A percentile compares a stretch with the other conserved stretches of the same genome.
Conservation (phyloP, 139 green algal genomes). For the Coccomyxa sp. region DNA sequence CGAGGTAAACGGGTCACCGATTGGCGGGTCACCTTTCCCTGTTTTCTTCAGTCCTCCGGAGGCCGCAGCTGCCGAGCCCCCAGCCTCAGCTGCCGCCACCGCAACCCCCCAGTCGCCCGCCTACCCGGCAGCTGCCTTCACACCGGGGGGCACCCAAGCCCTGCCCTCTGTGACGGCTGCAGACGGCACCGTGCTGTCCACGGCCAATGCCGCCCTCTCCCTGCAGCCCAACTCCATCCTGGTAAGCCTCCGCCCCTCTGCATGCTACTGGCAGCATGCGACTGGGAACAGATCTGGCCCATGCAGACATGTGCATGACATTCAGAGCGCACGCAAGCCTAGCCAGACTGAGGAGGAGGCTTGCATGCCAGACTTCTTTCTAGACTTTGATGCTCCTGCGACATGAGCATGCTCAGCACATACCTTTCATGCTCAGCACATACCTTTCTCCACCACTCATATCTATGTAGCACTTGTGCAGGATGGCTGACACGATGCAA, state of each 20-base stretch:
- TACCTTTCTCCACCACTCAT: too few species aligned
- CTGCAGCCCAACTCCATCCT: not conserved
- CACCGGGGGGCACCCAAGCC: not conserved
- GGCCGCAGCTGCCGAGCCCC: not conserved
- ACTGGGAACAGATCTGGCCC: too few species aligned
- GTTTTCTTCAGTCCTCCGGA: slow-evolving; percentile 79
- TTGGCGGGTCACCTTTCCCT: slow-evolving; percentile 82
- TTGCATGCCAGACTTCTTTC: too few species aligned
- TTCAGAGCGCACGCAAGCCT: too few species aligned
- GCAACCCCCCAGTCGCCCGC: not conserved
- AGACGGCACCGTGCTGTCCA: not conserved
- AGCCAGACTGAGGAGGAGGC: too few species aligned
- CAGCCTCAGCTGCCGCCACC: not conserved
- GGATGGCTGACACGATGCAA: too few species aligned
- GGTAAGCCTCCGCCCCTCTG: not conserved
- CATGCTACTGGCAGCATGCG: not conserved
- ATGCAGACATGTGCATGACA: too few species aligned
- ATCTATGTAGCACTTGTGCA: too few species aligned
- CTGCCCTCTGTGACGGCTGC: not conserved
- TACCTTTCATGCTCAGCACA: too few species aligned
- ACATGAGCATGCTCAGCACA: too few species aligned
- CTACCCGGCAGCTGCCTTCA: not conserved
- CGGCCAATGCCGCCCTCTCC: not conserved
- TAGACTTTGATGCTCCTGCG: too few species aligned
- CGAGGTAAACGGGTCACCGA: slow-evolving; percentile 67